These are phyloP conservation scores for Aspergillus awamori DNA, from an alignment of 2,329 filamentous ascomycete genomes.

Conservation along the genomic window DNA sequence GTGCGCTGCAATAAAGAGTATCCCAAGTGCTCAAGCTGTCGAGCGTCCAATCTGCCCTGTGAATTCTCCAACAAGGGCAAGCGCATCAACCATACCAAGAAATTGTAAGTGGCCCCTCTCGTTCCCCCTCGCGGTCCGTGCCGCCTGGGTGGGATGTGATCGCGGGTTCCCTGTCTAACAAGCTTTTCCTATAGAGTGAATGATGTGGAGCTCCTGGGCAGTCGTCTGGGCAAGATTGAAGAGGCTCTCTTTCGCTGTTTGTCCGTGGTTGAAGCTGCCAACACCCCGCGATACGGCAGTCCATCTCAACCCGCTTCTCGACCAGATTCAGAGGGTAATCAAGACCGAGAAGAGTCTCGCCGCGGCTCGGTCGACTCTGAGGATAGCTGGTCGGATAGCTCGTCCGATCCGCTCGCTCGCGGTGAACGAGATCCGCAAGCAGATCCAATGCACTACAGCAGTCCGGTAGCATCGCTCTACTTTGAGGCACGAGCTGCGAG, in stretches of 20 bases:
- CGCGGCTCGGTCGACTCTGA: background rate
- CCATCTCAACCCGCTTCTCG: background rate
- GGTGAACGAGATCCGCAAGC: background rate
- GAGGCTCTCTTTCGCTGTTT: background rate
- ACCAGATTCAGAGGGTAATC: background rate
- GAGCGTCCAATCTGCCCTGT: background rate
- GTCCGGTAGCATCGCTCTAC: background rate
- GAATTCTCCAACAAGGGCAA: constrained; percentile 1
- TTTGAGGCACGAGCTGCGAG: background rate
- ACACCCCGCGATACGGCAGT: background rate
- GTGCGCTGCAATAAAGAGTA: constrained; percentile 2
- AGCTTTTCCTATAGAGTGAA: background rate
- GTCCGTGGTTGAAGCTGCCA: background rate
- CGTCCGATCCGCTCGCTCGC: background rate
- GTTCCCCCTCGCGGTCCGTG: background rate
- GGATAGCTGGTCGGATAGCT: background rate
- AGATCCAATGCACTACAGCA: background rate
- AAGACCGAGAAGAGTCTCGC: background rate
- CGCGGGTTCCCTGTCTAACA: background rate
- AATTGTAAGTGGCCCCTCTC: background rate
- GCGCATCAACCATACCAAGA: constrained; percentile 1
- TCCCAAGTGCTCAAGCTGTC: background rate
- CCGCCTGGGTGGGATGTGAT: background rate
- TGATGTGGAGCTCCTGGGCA: background rate
- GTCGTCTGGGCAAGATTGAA: background rate